Base-by-base conservation (phyloP, 2,329 filamentous ascomycete genomes). In the Fusarium sp. region DNA sequence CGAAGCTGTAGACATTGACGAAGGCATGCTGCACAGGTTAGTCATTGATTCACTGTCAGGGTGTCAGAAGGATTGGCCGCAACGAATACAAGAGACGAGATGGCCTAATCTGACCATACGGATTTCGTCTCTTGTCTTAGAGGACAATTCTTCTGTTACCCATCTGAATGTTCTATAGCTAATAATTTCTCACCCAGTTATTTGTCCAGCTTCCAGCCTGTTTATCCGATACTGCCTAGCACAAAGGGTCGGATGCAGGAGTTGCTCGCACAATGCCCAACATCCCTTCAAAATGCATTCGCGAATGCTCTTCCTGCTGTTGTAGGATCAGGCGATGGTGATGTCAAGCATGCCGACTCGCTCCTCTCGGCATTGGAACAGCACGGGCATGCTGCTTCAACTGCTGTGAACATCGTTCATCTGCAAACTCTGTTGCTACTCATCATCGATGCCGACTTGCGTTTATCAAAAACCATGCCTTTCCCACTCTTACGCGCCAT, bases 351-450 rank as follows among this genome's bases (percentile, higher is more conserved):
- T 5, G 83, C 85, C 18, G 83, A 80, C 46, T 81, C 81, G 6
- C 77, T 87, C 49, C 79, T 89, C 7, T 80, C 81, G 28, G 83
- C 86, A 43, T 88, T 84, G 83, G 86, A 89, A 72, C 34, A 80
- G 79, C 50, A 78, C 8, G 79, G 79, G 46, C 76, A 75, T 5
- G 77, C 79, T 21, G 80, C 79, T 34, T 80, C 81, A 9, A 67
- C 77, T 6, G 76, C 81, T 7, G 79, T 80, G 25, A 82, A 86
- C 58, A 81, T 89, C 23, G 82, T 92, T 1, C 89, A 91, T 74
- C 83, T 92, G 9, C 91, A 93, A 74, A 89, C 88, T 1, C 80
- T 93, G 41, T 80, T 93, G 37, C 81, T 93, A 48, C 84, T 92
- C 75, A 85, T 87, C 14, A 85, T 93, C 28, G 89, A 91, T 65